Evolutionary conservation across 1,139 yeast species (phyloP), one percentile per base, ranked within the genome.

Genomic region (Taiozyma sp.): DNA sequence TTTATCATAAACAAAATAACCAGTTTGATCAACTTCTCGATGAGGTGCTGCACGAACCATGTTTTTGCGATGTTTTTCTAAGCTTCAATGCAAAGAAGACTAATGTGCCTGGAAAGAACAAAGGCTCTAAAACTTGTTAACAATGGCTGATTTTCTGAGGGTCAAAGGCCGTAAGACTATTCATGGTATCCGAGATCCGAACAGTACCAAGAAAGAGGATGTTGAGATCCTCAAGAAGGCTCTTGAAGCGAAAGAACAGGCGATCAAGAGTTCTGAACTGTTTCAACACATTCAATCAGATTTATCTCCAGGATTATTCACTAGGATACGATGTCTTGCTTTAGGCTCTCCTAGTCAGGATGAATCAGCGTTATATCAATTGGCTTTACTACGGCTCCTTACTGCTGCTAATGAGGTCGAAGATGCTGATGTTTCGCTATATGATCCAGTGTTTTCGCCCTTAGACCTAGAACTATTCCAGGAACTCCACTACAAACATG

Each of bases 311-410:
- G n/a, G 13, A 11, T 51, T 39, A 29, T 64, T 66, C 44, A 57
- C 61, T 2, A 58, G 55, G 26, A 73, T 86, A 48, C 70, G 90
- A 59, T 87, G 95, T 61, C 66, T 87, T 37, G 96, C 95, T 0
- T 68, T 87, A 16, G 96, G 95, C 0, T 76, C 83, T 6, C 88
- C 89, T 4, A 63, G 76, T 11, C 76, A 75, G 11, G 79, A 81
- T 50, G 68, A 64, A 24, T 77, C 80, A 26, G 87, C 93, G 1
- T 68, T 80, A 47, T 84, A 76, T 62, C 95, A 87, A 63, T 63
- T 85, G 16, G 89, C 89, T 1, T 67, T 80, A 50, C 62, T 85
- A 24, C 53, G 68, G 9, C 71, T 75, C 30, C 47, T 85, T 1
- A 62, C 66, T 0, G 63, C 62, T 0, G 50, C 61, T 4, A 60